Percentiles rank a stretch among this genome's conserved stretches.
phyloP scores from a whole-genome alignment of 495 filamentous ascomycete genomes.

The Xylaria intraflava region DNA sequence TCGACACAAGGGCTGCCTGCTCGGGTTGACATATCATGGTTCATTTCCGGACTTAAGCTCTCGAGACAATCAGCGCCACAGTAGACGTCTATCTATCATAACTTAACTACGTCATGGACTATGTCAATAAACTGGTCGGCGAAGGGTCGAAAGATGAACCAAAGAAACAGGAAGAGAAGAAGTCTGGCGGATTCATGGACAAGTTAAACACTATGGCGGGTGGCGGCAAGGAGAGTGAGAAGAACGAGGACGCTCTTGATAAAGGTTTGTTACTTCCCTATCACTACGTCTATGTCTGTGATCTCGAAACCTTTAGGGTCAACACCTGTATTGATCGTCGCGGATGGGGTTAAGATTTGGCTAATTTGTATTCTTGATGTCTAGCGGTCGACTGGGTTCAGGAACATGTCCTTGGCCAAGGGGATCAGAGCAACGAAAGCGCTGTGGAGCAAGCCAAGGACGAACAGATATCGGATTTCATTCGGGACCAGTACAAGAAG shows the following conservation, averaged over 20 bases:
- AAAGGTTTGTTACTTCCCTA: slow-evolving; percentile 43
- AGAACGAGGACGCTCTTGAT: slow-evolving; percentile 62
- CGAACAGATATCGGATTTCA: slow-evolving; percentile 56
- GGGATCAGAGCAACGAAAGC: slow-evolving; percentile 61
- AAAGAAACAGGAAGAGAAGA: slow-evolving; percentile 13
- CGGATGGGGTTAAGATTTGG: too few species aligned
- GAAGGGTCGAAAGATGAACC: slow-evolving; percentile 13
- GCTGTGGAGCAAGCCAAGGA: slow-evolving; percentile 71
- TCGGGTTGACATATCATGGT: too few species aligned
- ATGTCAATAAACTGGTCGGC: slow-evolving; percentile 32
- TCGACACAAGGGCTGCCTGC: too few species aligned
- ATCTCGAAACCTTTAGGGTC: too few species aligned
- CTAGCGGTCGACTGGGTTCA: slow-evolving; percentile 62
- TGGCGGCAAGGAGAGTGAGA: slow-evolving; percentile 59
- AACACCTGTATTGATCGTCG: too few species aligned
- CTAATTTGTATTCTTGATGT: background rate
- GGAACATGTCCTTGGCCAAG: slow-evolving; percentile 57
- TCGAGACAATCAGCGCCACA: too few species aligned
- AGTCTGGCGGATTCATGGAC: slow-evolving; percentile 28
- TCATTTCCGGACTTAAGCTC: too few species aligned
- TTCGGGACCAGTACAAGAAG: slow-evolving; percentile 57
- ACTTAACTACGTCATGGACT: slow-evolving; percentile 30
- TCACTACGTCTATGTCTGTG: too few species aligned
- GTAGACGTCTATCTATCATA: background rate
- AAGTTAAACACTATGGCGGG: slow-evolving; percentile 57